phyloP scores from a whole-genome alignment of 2,329 filamentous ascomycete genomes.

The Balansia obtecta region DNA sequence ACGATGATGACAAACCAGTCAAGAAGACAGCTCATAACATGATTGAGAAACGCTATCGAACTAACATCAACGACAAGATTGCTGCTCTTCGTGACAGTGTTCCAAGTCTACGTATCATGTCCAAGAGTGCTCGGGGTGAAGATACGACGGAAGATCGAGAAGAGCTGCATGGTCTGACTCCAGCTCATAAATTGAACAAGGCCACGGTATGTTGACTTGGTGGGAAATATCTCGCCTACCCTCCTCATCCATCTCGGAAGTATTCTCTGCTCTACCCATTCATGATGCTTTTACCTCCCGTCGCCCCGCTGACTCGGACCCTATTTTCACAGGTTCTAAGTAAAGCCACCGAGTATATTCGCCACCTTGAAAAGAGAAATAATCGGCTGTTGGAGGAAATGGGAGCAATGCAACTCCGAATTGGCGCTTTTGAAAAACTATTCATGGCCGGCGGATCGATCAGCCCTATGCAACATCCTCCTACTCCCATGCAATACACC shows the following conservation, averaged over 20 bases:
- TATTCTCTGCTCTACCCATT: not conserved
- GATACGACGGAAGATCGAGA: slow-evolving; percentile 64
- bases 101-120: slow-evolving; percentile 76
- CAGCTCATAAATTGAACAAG: slow-evolving; percentile 92
- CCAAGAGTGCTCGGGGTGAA: slow-evolving; percentile 55
- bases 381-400: slow-evolving; percentile 75
- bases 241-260: not conserved
- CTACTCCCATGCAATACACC: slow-evolving; percentile 38
- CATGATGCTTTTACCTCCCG: not conserved
- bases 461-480: slow-evolving; percentile 40
- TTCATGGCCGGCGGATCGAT: slow-evolving; percentile 57
- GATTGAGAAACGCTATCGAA: slow-evolving; percentile 94
- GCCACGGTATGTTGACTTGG: slow-evolving; percentile 53
- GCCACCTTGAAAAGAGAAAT: slow-evolving; percentile 84
- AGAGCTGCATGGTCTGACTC: slow-evolving; percentile 61
- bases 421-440: slow-evolving; percentile 66
- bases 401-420: slow-evolving; percentile 59
- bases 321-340: slow-evolving; percentile 49
- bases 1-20: slow-evolving; percentile 39
- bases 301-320: not conserved
- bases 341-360: slow-evolving; percentile 94
- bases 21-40: slow-evolving; percentile 98
- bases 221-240: not conserved
- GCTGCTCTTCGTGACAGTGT: slow-evolving; percentile 84
- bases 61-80: slow-evolving; percentile 95